Evolutionary conservation across 257 asterid genomes (phyloP), one percentile per base, ranked within the genome.

Genomic region (Anisodus tanguticus): DNA sequence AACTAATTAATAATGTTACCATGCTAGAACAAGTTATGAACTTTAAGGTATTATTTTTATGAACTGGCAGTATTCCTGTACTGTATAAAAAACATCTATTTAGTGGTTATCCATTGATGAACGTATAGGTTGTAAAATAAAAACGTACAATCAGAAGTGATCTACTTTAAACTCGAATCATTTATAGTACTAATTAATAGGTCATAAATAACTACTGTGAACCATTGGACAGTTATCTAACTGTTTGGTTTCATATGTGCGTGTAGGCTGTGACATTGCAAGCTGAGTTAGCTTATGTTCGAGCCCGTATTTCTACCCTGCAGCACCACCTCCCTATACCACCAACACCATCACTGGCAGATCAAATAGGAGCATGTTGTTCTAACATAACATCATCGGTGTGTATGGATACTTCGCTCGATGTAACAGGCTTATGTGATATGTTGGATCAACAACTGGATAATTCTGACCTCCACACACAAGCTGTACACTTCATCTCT

Each of bases 201-300:
- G 1, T 31, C 35, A 31, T 31, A 31, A 0, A 31, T 31, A 31
- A 31, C 35, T 31, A 31, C 1, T 31, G 35, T 31, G 35, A 31
- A 31, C 35, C 35, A 31, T 31, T 31, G 35, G 35, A 31, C 35
- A 31, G 35, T 31, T 47, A 58, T 58, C 3, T 58, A 58, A 58
- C 2, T 63, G 9, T 26, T 19, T 12, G 57, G 5, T 57, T 8
- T 35, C 35, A 17, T 0, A 80, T 79, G 45, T 8, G n/a, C 17
- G 83, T 66, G 77, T 51, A 93, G 98, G 97, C 92, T 19, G 91
- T 92, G 3, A 92, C 88, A 86, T 89, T 95, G 86, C 97, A 93
- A 82, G 98, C 98, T 0, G 98, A 95, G 86, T 82, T 93, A 80
- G 98, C 98, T 1, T 86, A 84, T 85, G 82, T 92, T 55, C 98